Percentiles rank a stretch among this genome's conserved stretches.
Conservation (phyloP, 768 basidiomycete species). For the Lyophyllum atratum region DNA sequence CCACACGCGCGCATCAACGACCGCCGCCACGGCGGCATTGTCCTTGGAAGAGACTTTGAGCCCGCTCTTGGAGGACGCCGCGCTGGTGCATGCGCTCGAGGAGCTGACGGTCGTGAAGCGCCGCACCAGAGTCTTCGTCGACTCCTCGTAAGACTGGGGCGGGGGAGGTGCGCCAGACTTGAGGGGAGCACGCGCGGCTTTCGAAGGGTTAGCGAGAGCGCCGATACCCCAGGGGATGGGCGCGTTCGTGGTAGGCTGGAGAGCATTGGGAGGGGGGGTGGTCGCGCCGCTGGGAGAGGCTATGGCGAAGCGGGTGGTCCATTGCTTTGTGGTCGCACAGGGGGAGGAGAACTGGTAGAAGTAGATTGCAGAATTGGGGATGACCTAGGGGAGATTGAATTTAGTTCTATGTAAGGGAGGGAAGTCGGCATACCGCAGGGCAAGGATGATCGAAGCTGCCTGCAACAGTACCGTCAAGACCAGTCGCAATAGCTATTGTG, state of each 20-base stretch:
- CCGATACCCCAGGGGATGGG: conserved; percentile 3
- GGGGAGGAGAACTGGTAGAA: conserved; percentile 76
- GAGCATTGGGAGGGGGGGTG: conserved; percentile 31
- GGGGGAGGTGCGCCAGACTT: background rate
- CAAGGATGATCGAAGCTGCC: conserved; percentile 61
- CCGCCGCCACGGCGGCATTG: conserved; percentile 15
- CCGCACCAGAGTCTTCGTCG: background rate
- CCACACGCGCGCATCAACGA: conserved; percentile 20
- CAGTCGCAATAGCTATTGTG: conserved; percentile 57
- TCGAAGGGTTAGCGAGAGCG: background rate
- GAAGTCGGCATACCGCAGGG: conserved; percentile 53
- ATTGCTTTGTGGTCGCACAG: conserved; percentile 40
- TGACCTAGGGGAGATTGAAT: conserved; percentile 44
- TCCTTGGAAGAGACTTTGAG: conserved; percentile 9
- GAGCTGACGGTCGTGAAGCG: background rate
- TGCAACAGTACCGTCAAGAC: conserved; percentile 61
- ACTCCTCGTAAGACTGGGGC: too few species aligned
- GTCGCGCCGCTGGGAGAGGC: conserved; percentile 25
- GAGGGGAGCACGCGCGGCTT: conserved; percentile 40
- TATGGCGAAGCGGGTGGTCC: conserved; percentile 82
- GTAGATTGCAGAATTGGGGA: conserved; percentile 67
- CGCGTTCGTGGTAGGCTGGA: conserved; percentile 3
- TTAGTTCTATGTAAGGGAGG: background rate
- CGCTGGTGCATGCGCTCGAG: background rate
- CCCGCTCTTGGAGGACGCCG: conserved; percentile 11